Base-by-base conservation (phyloP, 2,329 filamentous ascomycete species). In the Myotisia sp. region DNA sequence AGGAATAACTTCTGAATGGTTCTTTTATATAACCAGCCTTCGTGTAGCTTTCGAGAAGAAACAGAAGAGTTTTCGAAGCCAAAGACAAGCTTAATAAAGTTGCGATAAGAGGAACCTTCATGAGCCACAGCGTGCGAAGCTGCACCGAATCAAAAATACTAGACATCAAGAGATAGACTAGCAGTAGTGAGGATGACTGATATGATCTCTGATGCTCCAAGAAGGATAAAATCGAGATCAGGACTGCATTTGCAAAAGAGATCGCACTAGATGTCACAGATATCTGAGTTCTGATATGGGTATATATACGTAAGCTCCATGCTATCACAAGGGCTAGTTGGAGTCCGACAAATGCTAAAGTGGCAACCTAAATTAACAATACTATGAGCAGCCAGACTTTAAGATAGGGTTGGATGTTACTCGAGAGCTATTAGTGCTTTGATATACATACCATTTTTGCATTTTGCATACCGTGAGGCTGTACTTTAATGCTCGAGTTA, bases 131-230 rank as follows among this genome's bases (percentile, higher is more conserved):
- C 12, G 53, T 63, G 14, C 61, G 52, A 3, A 53, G 50, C 13
- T 54, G 53, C 5, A 52, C 53, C 5, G 47, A 45, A 39, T 63
- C 60, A 30, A 65, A 52, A 3, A 62, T 12, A 18, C 55, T 39
- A 2, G 60, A 55, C 12, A 62, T 33, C 9, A 57, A 44, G 6
- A 65, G 53, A 41, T 60, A 65, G 16, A 51, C 29, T 27, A 52
- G 56, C 12, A 65, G 43, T n/a, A 63, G 38, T 20, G 54, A 49
- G 1, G 61, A 64, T 3, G 62, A 60, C 17, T 55, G 48, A 17
- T 54, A 42, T 3, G 51, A 53, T 17, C 53, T 50, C 17, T 45
- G 38, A 37, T 65, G 62, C 38, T 65, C 60, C 8, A 14, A 20
- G 22, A 24, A 29, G 5, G 35, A 37, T 16, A 37, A 17, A 13